Evolutionary conservation across 1,139 yeast species (phyloP), one percentile per base, ranked within the genome.

Genomic region (Blastobotrys petasosporus): DNA sequence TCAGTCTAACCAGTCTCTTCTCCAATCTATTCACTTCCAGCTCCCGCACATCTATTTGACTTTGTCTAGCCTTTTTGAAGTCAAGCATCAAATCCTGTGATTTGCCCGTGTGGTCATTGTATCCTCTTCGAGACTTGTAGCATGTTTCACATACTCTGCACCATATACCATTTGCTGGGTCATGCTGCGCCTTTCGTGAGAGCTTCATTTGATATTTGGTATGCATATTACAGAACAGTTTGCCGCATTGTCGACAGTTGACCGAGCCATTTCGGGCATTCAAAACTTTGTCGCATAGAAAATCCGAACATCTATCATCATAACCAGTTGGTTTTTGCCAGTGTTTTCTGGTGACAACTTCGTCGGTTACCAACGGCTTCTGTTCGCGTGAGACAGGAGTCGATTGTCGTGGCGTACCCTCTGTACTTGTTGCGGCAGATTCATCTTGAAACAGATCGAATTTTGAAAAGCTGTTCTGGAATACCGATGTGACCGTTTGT

Each of bases 91-190:
- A 55, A 56, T 85, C 86, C 9, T 60, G 52, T 1, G 53, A 45
- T 1, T 57, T 49, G 0, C 78, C 80, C 34, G 63, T 61, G 1
- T 55, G 54, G 45, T 69, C 75, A 13, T 62, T 58, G 56, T 80
- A 73, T 3, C 83, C 84, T 2, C 83, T 81, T 49, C 80, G 77
- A 1, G 62, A 53, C 32, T 61, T 60, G 59, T 74, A 85, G 61
- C 97, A 88, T 1, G 55, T 55, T 36, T 72, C 67, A 61, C 97
- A 88, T 50, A 86, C 82, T 39, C 82, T 69, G 42, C 80, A 71
- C 92, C 92, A 83, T 4, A 70, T 65, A 0, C 94, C 94, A 25
- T 62, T 54, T 2, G 50, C 56, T 0, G 76, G 69, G 51, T 76
- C 74, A 54, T 75, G 70, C 41, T 69, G 47, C 4, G 79, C 86